These are phyloP conservation scores for Chaetoceros tenuissimus DNA, from an alignment of 108 stramenopile species.

Conservation along the genomic window DNA sequence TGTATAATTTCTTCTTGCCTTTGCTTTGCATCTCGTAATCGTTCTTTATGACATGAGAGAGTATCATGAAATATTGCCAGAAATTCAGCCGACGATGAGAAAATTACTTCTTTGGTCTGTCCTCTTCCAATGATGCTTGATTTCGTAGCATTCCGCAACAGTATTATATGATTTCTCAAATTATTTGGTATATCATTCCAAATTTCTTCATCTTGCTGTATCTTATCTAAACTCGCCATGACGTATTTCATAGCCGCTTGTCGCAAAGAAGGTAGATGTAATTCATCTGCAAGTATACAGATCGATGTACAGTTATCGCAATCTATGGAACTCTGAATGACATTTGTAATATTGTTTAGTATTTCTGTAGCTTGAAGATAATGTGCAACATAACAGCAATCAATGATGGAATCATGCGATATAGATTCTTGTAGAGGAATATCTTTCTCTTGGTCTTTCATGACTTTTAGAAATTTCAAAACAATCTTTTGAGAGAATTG, in stretches of 20 bases:
- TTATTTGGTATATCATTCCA: not conserved
- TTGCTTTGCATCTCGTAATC: conserved; percentile 23
- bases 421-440: not conserved
- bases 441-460: not conserved
- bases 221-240: not conserved
- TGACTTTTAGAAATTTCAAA: not conserved
- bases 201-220: not conserved
- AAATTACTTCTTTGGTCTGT: conserved; percentile 29
- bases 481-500: not conserved
- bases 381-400: not conserved
- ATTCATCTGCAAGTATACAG: not conserved
- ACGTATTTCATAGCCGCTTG: not conserved
- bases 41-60: conserved; percentile 19
- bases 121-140: conserved; percentile 33
- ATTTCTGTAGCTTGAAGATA: not conserved
- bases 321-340: not conserved
- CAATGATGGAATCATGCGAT: not conserved
- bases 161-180: conserved; percentile 14
- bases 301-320: not conserved
- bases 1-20: conserved; percentile 22
- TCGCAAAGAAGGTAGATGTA: not conserved
- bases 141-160: conserved; percentile 33
- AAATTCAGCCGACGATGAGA: conserved; percentile 28
- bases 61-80: conserved; percentile 36
- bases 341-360: not conserved